A percentile compares a stretch with the other conserved stretches of the same genome.
phyloP scores from a whole-genome alignment of 768 basidiomycete species.

The Porpolomopsis calyptriformis region DNA sequence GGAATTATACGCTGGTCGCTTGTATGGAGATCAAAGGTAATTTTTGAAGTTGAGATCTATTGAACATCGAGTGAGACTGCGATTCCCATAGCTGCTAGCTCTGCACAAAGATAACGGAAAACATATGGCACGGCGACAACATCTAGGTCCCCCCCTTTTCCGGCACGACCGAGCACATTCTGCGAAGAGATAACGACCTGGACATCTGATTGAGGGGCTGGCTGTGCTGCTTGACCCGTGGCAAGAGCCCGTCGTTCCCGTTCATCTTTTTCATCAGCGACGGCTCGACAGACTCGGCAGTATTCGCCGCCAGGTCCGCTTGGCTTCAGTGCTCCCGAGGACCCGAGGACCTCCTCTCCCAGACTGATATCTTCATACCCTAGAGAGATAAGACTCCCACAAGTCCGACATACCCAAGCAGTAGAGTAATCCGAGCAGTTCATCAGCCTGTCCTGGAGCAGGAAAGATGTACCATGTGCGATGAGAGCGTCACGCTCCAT shows the following conservation, averaged over 20 bases:
- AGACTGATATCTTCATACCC: conserved; percentile 86
- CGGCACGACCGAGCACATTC: conserved; percentile 48
- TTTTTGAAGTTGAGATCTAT: not conserved
- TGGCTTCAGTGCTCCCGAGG: conserved; percentile 40
- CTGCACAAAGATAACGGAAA: conserved; percentile 88
- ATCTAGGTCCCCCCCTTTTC: conserved; percentile 78
- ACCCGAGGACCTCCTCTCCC: conserved; percentile 48
- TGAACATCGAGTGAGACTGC: conserved; percentile 72
- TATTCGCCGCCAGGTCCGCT: conserved; percentile 83
- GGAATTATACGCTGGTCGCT: not conserved
- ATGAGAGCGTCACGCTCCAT: conserved; percentile 99
- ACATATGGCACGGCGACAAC: conserved; percentile 94
- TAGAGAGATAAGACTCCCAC: conserved; percentile 90
- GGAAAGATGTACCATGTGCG: conserved; percentile 96
- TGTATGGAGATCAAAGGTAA: not conserved
- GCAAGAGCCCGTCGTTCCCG: conserved; percentile 47
- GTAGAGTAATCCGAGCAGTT: conserved; percentile 99
- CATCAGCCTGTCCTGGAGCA: conserved; percentile 97
- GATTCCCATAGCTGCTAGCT: conserved; percentile 98
- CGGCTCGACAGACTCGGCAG: conserved; percentile 83
- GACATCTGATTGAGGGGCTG: conserved; percentile 38
- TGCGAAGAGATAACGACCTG: conserved; percentile 56
- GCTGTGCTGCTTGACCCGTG: conserved; percentile 40
- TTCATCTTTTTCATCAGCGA: conserved; percentile 53
- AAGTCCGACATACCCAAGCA: conserved; percentile 96